Conservation (phyloP, 2,329 filamentous ascomycete species). For the Arthrobotrys pseudoclavata region DNA sequence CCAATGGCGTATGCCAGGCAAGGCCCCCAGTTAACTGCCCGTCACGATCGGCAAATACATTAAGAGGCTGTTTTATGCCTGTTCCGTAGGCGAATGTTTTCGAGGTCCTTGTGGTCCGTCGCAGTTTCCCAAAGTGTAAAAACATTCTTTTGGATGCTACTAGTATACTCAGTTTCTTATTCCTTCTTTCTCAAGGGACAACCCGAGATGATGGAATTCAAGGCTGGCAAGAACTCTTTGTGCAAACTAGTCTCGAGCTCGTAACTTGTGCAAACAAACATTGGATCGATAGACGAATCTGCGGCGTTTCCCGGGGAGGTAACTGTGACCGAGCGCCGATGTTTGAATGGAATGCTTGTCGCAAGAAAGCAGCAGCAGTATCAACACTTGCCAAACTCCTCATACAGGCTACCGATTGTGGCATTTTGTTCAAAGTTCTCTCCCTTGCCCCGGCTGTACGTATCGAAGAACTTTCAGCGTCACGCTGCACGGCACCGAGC, state of each 20-base stretch:
- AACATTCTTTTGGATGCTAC: neutral
- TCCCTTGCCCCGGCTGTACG: neutral
- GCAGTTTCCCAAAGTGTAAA: constrained; percentile 10
- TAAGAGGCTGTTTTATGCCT: constrained; percentile 3
- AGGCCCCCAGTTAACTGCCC: neutral
- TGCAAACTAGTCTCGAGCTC: neutral
- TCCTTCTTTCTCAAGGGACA: neutral
- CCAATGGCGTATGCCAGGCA: neutral
- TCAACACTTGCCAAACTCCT: neutral
- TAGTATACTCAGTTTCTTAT: neutral
- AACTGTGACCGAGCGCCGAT: constrained; percentile 15
- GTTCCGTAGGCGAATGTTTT: neutral
- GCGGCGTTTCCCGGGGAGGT: constrained; percentile 3
- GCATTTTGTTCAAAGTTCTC: constrained; percentile 2
- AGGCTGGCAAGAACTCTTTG: neutral
- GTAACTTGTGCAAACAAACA: neutral
- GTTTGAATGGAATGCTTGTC: constrained; percentile 13
- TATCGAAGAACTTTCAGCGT: constrained; percentile 7
- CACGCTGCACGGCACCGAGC: constrained; percentile 15
- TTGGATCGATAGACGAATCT: constrained; percentile 2
- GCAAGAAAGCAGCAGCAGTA: constrained; percentile 12
- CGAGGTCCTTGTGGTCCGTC: constrained; percentile 3
- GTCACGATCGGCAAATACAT: constrained; percentile 14
- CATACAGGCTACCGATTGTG: neutral
- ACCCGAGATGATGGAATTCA: neutral